Evolutionary conservation across 2,329 filamentous ascomycete genomes (phyloP).

Genomic region (Xylariaceae sp.): DNA sequence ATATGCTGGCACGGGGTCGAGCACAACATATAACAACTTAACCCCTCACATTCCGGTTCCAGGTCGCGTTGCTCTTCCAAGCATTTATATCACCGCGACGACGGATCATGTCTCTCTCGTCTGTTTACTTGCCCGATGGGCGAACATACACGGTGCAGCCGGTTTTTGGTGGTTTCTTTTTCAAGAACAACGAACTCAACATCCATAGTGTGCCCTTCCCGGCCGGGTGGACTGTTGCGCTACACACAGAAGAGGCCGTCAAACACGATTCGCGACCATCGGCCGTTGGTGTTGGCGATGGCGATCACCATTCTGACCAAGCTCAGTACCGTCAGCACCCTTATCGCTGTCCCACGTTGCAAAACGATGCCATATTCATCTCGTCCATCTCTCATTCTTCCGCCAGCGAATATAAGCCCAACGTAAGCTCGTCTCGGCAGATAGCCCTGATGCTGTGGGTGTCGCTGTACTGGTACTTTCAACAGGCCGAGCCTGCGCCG

Average conservation of each 20-base stretch:
- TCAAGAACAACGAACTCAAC: constrained; percentile 76
- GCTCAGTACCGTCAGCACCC: constrained; percentile 49
- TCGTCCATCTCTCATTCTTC: constrained; percentile 86
- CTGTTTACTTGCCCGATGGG: constrained; percentile 78
- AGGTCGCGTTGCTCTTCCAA: neutral
- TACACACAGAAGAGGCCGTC: constrained; percentile 61
- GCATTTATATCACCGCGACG: neutral
- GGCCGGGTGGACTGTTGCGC: constrained; percentile 82
- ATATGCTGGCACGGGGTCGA: neutral
- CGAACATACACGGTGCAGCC: constrained; percentile 76
- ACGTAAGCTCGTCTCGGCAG: constrained; percentile 76
- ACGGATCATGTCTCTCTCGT: constrained; percentile 33
- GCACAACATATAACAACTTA: neutral
- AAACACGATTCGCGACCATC: constrained; percentile 30
- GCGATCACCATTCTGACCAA: constrained; percentile 23
- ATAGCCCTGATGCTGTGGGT: constrained; percentile 97
- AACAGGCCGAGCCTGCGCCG: constrained; percentile 69
- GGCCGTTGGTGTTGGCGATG: constrained; percentile 33
- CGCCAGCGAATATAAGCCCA: constrained; percentile 72
- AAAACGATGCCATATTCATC: constrained; percentile 80
- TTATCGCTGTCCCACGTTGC: constrained; percentile 71
- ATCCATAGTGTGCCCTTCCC: constrained; percentile 68
- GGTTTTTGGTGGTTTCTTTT: constrained; percentile 87
- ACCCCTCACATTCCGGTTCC: neutral
- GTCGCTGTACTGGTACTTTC: constrained; percentile 95